A percentile compares a stretch with the other conserved stretches of the same genome.
These are phyloP conservation scores for Trichoderma orchidacearum DNA, from an alignment of 495 filamentous ascomycete genomes.

Conservation along the genomic window DNA sequence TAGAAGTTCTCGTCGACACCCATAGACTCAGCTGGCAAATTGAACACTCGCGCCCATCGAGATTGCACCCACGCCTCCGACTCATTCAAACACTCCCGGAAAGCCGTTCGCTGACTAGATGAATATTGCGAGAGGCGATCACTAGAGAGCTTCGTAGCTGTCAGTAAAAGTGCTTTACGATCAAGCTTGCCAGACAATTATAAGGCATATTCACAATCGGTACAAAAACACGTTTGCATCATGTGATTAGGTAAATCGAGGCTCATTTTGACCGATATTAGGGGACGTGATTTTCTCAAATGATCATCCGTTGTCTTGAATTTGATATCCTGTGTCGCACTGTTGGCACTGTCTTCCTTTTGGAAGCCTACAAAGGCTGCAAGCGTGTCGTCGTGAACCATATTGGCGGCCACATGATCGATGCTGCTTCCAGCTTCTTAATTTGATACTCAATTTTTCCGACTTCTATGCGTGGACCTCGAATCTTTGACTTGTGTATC, in stretches of 20 bases:
- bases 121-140: background rate
- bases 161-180: background rate
- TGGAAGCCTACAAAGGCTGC: background rate
- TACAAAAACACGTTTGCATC: conserved; percentile 11
- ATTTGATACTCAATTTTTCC: conserved; percentile 10
- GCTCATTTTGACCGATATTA: background rate
- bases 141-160: background rate
- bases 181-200: background rate
- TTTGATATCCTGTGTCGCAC: background rate
- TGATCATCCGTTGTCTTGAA: background rate
- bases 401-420: background rate
- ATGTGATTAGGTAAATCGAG: conserved; percentile 42
- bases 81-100: background rate
- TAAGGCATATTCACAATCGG: conserved; percentile 63
- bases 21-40: background rate
- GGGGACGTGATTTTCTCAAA: background rate
- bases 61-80: background rate
- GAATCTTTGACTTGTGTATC: conserved; percentile 13
- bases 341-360: background rate
- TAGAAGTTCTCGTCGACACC: background rate
- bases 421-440: background rate
- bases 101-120: background rate
- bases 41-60: background rate
- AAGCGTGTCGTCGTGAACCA: background rate
- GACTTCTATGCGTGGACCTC: conserved; percentile 12